Base-by-base conservation (phyloP, 352 stramenopile genomes). In the Phytopythium aichiense region DNA sequence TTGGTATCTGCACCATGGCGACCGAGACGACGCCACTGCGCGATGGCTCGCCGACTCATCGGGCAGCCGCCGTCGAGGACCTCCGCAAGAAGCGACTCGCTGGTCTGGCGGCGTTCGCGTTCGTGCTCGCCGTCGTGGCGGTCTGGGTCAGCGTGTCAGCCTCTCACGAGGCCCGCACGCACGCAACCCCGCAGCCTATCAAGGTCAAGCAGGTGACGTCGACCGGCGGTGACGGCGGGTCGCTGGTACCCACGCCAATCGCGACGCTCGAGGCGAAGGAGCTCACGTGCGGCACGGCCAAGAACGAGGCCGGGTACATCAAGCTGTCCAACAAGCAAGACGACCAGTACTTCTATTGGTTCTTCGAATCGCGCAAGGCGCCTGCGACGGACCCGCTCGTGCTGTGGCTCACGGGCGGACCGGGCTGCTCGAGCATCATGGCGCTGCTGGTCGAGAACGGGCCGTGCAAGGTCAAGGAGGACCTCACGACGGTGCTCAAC, bases 331-430 rank as follows among this genome's bases (percentile, higher is more conserved):
- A 72, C 31, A 71, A 66, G 15, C 67, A 68, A 38, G 64, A 82
- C 33, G 69, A 83, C 53, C 66, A 77, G 40, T 64, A 78, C 28
- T 86, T 88, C 53, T 88, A 90, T 56, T 88, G 76, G 78, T 77
- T 84, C 59, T 74, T 82, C 45, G 72, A 89, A 66, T 81, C 73
- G n/a, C 73, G 85, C 30, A 63, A 68, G 6, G 56, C 76, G 5
- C 66, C 81, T 25, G 48, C 49, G 8, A 77, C 60, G n/a, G 81
- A 87, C 45, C 90, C 89, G 25, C 67, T 97, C 30, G 71, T 97
- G 18, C 64, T 89, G 11, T 89, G 79, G 79, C 67, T 89, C 55
- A 83, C 75, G 9, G 57, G 60, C 8, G 68, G 68, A 7, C 67
- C 74, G 1, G 64, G 72, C 13, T 76, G 73, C 61, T 87, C 73